Evolutionary conservation across 345 rosid species (phyloP).

Genomic region (Durio zibethinus): DNA sequence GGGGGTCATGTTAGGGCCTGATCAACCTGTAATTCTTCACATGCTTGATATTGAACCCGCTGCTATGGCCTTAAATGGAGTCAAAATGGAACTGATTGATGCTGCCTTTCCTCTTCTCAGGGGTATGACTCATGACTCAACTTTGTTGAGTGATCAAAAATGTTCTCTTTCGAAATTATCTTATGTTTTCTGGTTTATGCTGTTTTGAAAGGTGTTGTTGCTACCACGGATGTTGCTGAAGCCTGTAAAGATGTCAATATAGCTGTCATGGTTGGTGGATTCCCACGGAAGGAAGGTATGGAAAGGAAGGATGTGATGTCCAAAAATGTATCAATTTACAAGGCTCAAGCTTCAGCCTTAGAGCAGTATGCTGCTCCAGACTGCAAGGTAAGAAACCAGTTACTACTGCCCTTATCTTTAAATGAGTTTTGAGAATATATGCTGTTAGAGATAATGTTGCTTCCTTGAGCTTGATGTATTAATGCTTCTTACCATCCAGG

Average conservation of each 20-base stretch:
- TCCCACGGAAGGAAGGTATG: slow-evolving; percentile 66
- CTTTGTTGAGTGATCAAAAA: not conserved
- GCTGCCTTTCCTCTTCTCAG: slow-evolving; percentile 80
- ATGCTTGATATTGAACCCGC: slow-evolving; percentile 71
- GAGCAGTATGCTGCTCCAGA: slow-evolving; percentile 67
- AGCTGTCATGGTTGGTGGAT: slow-evolving; percentile 70
- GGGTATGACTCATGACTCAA: slow-evolving; percentile 26
- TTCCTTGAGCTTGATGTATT: not conserved
- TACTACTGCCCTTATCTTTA: not conserved
- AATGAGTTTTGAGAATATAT: no score
- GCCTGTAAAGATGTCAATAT: slow-evolving; percentile 70
- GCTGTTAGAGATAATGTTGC: not conserved
- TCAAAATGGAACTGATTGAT: slow-evolving; percentile 77
- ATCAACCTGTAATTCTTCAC: slow-evolving; percentile 78
- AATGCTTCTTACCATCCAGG: slow-evolving; percentile 25
- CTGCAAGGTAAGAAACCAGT: slow-evolving; percentile 49
- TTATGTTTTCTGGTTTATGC: not conserved
- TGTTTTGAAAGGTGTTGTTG: slow-evolving; percentile 46
- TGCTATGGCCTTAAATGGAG: slow-evolving; percentile 57
- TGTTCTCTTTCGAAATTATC: not conserved
- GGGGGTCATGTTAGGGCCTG: slow-evolving; percentile 77
- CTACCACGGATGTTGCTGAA: slow-evolving; percentile 62
- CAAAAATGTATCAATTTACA: slow-evolving; percentile 60
- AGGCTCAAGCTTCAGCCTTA: slow-evolving; percentile 82
- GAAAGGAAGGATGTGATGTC: slow-evolving; percentile 78